Evolutionary conservation across 257 asterid species (phyloP).

Genomic region (Solanum bukasovii): DNA sequence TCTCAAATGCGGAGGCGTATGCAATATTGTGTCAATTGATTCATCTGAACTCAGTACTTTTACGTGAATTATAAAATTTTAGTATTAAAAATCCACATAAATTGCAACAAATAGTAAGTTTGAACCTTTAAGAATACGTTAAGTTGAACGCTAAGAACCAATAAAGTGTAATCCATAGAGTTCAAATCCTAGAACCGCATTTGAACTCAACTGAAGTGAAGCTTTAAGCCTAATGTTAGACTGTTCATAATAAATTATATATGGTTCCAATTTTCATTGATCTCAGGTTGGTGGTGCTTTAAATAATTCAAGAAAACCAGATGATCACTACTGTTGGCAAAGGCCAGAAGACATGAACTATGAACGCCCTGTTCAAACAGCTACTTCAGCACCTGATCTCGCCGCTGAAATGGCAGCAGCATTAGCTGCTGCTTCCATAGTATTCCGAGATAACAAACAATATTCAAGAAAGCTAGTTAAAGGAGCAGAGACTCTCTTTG

Average conservation of each 20-base stretch:
- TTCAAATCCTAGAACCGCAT: background rate
- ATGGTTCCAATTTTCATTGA: background rate
- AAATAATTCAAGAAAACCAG: conserved; percentile 53
- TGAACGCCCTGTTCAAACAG: conserved; percentile 33
- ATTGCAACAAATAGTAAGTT: background rate
- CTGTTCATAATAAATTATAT: background rate
- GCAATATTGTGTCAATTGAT: background rate
- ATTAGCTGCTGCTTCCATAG: conserved; percentile 79
- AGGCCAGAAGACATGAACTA: conserved; percentile 84
- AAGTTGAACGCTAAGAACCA: background rate
- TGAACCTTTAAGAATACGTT: background rate
- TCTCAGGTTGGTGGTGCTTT: conserved; percentile 59
- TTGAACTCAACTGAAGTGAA: background rate
- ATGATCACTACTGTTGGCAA: conserved; percentile 86
- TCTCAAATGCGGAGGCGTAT: background rate
- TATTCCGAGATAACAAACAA: conserved; percentile 38
- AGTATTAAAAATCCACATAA: background rate
- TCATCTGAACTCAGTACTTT: background rate
- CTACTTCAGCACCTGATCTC: conserved; percentile 58
- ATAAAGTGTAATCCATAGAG: background rate
- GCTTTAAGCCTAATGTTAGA: background rate
- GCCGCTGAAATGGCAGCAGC: conserved; percentile 86
- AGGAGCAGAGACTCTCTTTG: conserved; percentile 49
- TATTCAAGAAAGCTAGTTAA: conserved; percentile 43
- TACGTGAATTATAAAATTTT: accelerated